Base-by-base conservation (phyloP, 140 eudicot genomes). In the Ambrosia hybrid region DNA sequence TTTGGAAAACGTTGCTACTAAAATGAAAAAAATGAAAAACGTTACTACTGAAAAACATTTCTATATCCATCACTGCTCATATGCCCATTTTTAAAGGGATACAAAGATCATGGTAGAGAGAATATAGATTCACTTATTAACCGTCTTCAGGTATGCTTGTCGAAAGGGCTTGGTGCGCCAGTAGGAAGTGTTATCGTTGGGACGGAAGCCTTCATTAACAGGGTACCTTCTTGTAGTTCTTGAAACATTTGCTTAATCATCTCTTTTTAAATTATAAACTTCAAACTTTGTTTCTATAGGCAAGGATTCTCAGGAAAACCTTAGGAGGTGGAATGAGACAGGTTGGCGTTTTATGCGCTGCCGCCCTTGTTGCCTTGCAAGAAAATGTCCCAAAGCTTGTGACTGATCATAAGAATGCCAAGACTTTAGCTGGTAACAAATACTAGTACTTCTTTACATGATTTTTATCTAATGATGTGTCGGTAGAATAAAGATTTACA, bases 251-350 rank as follows among this genome's bases (percentile, higher is more conserved):
- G n/a, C n/a, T n/a, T n/a, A n/a, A n/a, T n/a, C n/a, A n/a, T n/a
- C n/a, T n/a, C n/a, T n/a, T n/a, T n/a, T n/a, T n/a, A 8, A 33
- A 16, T 56, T 64, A 14, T n/a, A 72, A 57, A 21, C 2, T 70
- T 48, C 1, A 30, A 30, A 4, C 51, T 72, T 63, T 26, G 33
- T 36, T 76, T 77, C 14, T 64, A 0, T 53, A 93, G 99, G 99
- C 99, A 39, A 90, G 79, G 78, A 84, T 76, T 69, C 83, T 90
- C 26, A 79, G 99, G 87, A 90, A 90, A 86, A 94, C 97, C 7
- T 86, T 94, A 53, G 99, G 99, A 21, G 99, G 99, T 72, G 99
- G 86, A 68, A 94, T 94, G 99, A 90, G 99, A 79, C 97, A 94
- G 83, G 86, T 88, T 21, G 99, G 99, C 15, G 76, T 90, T 76